Conservation (phyloP, 768 basidiomycete genomes). For the Russula olivacea region DNA sequence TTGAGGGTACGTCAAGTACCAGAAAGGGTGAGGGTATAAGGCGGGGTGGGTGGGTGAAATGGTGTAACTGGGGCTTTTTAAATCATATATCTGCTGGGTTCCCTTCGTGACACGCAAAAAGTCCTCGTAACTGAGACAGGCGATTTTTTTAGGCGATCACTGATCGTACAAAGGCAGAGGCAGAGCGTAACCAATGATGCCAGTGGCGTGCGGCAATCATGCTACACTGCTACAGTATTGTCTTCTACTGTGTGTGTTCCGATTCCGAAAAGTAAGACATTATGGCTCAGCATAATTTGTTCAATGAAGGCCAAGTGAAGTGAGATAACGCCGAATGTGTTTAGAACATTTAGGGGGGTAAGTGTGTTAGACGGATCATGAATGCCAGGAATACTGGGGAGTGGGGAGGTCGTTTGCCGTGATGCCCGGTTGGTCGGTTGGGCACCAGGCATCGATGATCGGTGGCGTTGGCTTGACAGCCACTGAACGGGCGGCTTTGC, state of each 20-base stretch:
- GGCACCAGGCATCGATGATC: too few relatives aligned
- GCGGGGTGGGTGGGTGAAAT: background rate
- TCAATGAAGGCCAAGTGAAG: background rate
- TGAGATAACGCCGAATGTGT: too few relatives aligned
- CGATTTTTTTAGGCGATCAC: too few relatives aligned
- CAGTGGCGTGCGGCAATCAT: background rate
- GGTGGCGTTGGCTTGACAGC: conserved; percentile 7
- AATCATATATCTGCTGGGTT: conserved; percentile 1
- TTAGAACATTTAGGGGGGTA: background rate
- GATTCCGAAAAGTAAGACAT: background rate
- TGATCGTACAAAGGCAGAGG: background rate
- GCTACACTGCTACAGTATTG: too few relatives aligned
- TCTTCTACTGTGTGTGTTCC: too few relatives aligned
- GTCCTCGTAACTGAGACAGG: background rate
- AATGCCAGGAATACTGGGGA: too few relatives aligned
- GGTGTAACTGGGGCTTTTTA: background rate
- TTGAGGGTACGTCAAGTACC: conserved; percentile 18
- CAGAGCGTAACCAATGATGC: background rate
- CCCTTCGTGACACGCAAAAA: conserved; percentile 1
- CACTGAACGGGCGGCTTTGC: too few relatives aligned
- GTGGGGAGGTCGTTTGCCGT: too few relatives aligned
- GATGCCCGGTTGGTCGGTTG: too few relatives aligned
- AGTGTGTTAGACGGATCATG: background rate
- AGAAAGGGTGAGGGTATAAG: background rate
- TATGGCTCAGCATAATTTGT: too few relatives aligned